phyloP scores from a whole-genome alignment of 1,139 yeast genomes.

The Suhomyces kunorum region DNA sequence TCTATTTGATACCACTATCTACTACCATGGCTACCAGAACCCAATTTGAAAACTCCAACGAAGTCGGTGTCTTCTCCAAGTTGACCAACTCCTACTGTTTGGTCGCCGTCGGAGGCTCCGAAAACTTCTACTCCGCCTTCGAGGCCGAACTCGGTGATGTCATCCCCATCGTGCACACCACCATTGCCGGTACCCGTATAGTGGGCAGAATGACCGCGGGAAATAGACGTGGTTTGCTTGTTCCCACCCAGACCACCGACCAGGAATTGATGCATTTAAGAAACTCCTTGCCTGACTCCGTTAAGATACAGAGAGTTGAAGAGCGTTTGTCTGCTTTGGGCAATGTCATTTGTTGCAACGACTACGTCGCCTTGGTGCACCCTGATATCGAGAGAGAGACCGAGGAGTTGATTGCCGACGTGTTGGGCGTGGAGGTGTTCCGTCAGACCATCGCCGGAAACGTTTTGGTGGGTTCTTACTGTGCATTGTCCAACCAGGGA shows the following conservation, averaged over 20 bases:
- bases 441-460: slow-evolving; percentile 99
- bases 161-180: slow-evolving; percentile 93
- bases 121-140: slow-evolving; percentile 95
- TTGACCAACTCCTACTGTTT: slow-evolving; percentile 94
- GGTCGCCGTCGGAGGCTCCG: slow-evolving; percentile 97
- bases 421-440: slow-evolving; percentile 98
- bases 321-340: slow-evolving; percentile 97
- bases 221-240: slow-evolving; percentile 94
- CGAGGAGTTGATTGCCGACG: slow-evolving; percentile 97
- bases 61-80: slow-evolving; percentile 96
- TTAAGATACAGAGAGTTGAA: slow-evolving; percentile 96
- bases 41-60: slow-evolving; percentile 94
- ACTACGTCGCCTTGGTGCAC: slow-evolving; percentile 97
- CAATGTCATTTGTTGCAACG: slow-evolving; percentile 97
- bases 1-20: slow-evolving; percentile 1
- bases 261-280: slow-evolving; percentile 97
- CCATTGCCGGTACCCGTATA: slow-evolving; percentile 97
- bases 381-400: slow-evolving; percentile 99
- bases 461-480: slow-evolving; percentile 95
- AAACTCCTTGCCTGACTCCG: slow-evolving; percentile 95
- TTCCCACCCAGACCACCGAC: slow-evolving; percentile 98
- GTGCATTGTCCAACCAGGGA: slow-evolving; percentile 94
- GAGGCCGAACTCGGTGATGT: slow-evolving; percentile 98
- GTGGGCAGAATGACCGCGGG: slow-evolving; percentile 99
- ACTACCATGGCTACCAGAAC: slow-evolving; percentile 49